phyloP scores from a whole-genome alignment of 2,329 filamentous ascomycete genomes.

The Colletotrichum neosansevieriae region DNA sequence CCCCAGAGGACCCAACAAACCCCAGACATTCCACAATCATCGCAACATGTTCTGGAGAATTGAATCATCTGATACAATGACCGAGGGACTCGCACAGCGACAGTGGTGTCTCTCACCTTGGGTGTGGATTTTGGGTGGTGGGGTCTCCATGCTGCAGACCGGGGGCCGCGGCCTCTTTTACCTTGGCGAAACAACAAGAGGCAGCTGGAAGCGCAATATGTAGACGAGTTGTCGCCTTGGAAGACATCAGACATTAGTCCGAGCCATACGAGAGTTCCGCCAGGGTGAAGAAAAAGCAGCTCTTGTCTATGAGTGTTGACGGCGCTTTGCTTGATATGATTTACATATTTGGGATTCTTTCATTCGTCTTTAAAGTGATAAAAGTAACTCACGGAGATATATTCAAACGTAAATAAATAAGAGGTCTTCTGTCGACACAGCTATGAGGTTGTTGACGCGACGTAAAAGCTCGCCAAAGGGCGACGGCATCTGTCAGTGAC shows the following conservation, averaged over 20 bases:
- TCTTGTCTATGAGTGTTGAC: no score
- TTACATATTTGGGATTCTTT: no score
- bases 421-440: no score
- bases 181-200: neutral
- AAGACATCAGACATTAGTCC: neutral
- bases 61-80: neutral
- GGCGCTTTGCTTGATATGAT: no score
- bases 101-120: slow-evolving; percentile 3
- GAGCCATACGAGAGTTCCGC: neutral
- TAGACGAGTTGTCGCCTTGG: neutral
- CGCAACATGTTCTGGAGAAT: neutral
- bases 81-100: neutral
- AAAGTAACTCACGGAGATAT: no score
- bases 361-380: no score
- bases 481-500: no score
- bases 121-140: neutral
- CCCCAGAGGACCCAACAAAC: slow-evolving; percentile 18
- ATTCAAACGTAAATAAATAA: no score
- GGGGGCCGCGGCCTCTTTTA: neutral
- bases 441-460: no score
- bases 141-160: neutral
- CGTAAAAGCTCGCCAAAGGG: no score
- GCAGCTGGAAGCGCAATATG: slow-evolving; percentile 22
- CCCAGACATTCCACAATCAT: slow-evolving; percentile 25
- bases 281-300: neutral